Evolutionary conservation across 495 filamentous ascomycete genomes (phyloP).

Genomic region (Tuber aestivum): DNA sequence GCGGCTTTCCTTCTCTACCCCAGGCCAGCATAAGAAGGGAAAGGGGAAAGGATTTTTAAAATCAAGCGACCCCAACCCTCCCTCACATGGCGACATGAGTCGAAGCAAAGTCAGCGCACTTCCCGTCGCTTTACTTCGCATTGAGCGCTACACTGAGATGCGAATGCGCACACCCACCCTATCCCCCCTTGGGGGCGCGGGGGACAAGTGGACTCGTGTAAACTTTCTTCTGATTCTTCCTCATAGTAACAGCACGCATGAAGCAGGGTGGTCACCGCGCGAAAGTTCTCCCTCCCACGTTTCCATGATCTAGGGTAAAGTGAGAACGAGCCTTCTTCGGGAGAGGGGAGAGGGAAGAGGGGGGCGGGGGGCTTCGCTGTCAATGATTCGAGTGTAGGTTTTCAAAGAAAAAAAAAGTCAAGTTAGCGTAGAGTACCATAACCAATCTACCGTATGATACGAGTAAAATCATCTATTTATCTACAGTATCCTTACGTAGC

Average conservation of each 20-base stretch:
- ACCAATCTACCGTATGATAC: too few relatives aligned
- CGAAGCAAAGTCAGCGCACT: not conserved
- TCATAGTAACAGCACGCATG: not conserved
- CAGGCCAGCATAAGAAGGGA: too few relatives aligned
- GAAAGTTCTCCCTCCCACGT: not conserved
- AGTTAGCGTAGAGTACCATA: too few relatives aligned
- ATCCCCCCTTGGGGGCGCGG: not conserved
- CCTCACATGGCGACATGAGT: too few relatives aligned
- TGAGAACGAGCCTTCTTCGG: too few relatives aligned
- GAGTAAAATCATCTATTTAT: too few relatives aligned
- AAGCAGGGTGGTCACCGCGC: not conserved
- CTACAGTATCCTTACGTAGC: not conserved
- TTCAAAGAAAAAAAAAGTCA: not conserved
- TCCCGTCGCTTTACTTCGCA: not conserved
- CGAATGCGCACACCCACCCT: not conserved
- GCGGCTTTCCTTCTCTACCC: too few relatives aligned
- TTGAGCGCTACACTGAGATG: not conserved
- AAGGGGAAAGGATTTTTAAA: too few relatives aligned
- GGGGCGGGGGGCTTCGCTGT: not conserved
- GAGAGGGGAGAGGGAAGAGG: too few relatives aligned
- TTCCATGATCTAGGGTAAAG: too few relatives aligned
- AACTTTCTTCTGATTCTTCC: not conserved
- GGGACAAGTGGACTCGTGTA: not conserved
- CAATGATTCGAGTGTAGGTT: not conserved
- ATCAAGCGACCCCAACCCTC: too few relatives aligned